Conservation (phyloP, 345 rosid genomes). For the Nephelium lappaceum region DNA sequence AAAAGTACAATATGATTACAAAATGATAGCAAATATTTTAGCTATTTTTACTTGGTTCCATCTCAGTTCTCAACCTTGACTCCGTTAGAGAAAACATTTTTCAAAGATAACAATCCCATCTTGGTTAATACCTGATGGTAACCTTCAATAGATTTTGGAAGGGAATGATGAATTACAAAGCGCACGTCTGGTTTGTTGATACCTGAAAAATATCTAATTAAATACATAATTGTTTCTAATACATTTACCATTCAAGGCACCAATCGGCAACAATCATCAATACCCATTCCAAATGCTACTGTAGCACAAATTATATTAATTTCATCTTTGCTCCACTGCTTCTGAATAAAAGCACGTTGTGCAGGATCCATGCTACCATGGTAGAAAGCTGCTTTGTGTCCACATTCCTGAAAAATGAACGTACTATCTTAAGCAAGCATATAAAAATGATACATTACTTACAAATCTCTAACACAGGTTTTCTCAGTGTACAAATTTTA, state of each 20-base stretch:
- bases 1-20: slow-evolving; percentile 19
- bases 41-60: background rate
- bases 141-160: slow-evolving; percentile 98
- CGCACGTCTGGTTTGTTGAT: slow-evolving; percentile 99
- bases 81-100: background rate
- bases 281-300: slow-evolving; percentile 99
- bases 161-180: slow-evolving; percentile 98
- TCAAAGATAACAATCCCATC: background rate
- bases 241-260: slow-evolving; percentile 26
- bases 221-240: slow-evolving; percentile 12
- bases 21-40: background rate
- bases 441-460: slow-evolving; percentile 15
- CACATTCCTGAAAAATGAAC: slow-evolving; percentile 61
- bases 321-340: slow-evolving; percentile 99
- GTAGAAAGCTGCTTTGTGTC: slow-evolving; percentile 95
- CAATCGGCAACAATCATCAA: slow-evolving; percentile 21
- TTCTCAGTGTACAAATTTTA: background rate
- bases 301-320: slow-evolving; percentile 96
- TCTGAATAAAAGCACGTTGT: slow-evolving; percentile 76
- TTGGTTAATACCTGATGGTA: slow-evolving; percentile 81
- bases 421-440: slow-evolving; percentile 17
- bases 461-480: background rate
- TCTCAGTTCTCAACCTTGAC: background rate
- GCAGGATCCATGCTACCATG: slow-evolving; percentile 94
- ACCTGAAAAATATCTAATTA: slow-evolving; percentile 59